These are phyloP conservation scores for Elymus sibiricus DNA, from an alignment of 176 grass and related monocot genomes.

Conservation along the genomic window DNA sequence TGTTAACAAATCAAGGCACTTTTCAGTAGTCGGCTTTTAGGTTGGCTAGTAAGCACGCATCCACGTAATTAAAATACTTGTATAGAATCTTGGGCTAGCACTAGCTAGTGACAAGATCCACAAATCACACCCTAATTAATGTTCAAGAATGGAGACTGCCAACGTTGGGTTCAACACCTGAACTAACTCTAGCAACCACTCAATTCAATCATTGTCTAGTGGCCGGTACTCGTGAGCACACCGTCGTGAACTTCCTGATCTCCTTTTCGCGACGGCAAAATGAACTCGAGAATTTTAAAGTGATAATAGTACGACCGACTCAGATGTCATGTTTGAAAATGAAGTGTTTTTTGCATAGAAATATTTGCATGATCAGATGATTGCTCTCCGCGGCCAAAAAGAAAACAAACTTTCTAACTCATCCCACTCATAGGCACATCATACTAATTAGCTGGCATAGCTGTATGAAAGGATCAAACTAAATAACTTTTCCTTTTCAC, in stretches of 20 bases:
- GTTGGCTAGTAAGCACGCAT: background rate
- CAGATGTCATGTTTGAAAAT: conserved; percentile 36
- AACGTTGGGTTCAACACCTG: background rate
- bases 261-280: background rate
- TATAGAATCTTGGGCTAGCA: background rate
- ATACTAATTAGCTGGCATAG: conserved; percentile 9
- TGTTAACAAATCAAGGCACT: background rate
- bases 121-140: conserved; percentile 26
- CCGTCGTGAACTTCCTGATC: conserved; percentile 8
- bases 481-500: background rate
- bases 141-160: background rate
- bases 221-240: conserved; percentile 14
- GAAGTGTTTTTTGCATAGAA: conserved; percentile 14
- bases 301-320: conserved; percentile 13
- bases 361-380: background rate
- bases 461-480: background rate
- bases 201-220: background rate
- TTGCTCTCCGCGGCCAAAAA: conserved; percentile 8
- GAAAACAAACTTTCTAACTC: conserved; percentile 43
- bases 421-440: conserved; percentile 34
- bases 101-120: background rate
- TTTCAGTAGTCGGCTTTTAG: background rate
- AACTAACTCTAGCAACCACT: background rate
- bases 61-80: background rate
- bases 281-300: background rate